These are phyloP conservation scores for Phalaenopsis hybrid DNA, from an alignment of 116 monocot species.

Conservation along the genomic window DNA sequence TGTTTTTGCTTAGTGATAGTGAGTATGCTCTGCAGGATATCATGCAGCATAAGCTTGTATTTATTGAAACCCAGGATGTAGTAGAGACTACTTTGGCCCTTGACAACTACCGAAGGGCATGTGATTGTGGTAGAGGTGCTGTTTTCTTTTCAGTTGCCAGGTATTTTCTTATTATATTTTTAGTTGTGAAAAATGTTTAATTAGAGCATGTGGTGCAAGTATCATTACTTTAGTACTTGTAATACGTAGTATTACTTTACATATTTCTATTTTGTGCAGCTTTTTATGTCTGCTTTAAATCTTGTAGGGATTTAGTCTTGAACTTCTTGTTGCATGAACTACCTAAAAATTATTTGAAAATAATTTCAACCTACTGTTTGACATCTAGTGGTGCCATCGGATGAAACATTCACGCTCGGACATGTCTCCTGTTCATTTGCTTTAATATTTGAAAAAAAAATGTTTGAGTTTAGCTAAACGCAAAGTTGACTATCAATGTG, in stretches of 20 bases:
- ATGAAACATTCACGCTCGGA: neutral
- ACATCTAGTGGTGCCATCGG: neutral
- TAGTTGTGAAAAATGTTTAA: neutral
- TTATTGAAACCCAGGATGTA: constrained; percentile 99
- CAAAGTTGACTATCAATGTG: no score
- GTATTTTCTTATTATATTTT: constrained; percentile 19
- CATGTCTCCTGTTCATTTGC: no score
- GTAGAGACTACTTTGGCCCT: constrained; percentile 96
- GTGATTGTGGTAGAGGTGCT: constrained; percentile 97
- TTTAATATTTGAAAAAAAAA: no score
- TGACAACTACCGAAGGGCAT: constrained; percentile 93
- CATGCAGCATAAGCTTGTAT: constrained; percentile 99
- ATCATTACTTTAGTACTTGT: neutral
- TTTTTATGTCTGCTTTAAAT: no score
- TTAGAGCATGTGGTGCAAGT: neutral
- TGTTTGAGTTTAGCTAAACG: no score
- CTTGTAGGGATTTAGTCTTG: no score
- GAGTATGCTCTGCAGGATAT: constrained; percentile 57
- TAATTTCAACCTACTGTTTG: neutral
- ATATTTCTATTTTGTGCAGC: no score
- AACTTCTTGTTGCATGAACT: neutral
- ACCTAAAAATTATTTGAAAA: neutral
- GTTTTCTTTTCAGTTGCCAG: constrained; percentile 98
- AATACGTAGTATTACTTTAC: no score
- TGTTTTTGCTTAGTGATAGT: neutral